Conservation (phyloP, 352 stramenopile species). For the Phytophthora ramorum region DNA sequence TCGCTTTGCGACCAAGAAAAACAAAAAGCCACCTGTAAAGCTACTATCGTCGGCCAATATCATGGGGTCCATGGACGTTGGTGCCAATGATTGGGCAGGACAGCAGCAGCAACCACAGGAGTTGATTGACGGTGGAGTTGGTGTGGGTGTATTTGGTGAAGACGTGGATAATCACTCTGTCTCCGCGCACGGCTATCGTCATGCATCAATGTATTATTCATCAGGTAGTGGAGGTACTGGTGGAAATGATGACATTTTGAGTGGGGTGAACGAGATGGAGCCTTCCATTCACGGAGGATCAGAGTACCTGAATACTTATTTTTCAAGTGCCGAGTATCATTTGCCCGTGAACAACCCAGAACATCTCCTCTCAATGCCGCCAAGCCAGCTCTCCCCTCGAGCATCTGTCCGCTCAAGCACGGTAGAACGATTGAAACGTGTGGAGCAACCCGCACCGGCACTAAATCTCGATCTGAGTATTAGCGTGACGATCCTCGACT, state of each 20-base stretch:
- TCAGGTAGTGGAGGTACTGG: slow-evolving; percentile 22
- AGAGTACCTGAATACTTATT: slow-evolving; percentile 80
- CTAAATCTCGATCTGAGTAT: slow-evolving; percentile 76
- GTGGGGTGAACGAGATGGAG: slow-evolving; percentile 49
- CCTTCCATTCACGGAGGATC: slow-evolving; percentile 68
- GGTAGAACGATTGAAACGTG: slow-evolving; percentile 51
- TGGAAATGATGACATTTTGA: slow-evolving; percentile 34
- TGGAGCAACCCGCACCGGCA: slow-evolving; percentile 48
- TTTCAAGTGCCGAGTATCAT: slow-evolving; percentile 72
- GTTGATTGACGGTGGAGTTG: slow-evolving; percentile 35
- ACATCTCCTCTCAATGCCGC: slow-evolving; percentile 64
- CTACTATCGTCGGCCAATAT: slow-evolving; percentile 57
- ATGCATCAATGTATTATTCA: slow-evolving; percentile 52
- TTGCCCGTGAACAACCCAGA: slow-evolving; percentile 74
- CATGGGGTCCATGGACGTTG: slow-evolving; percentile 61
- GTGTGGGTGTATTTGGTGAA: slow-evolving; percentile 44
- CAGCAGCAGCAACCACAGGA: slow-evolving; percentile 44
- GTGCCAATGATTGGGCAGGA: slow-evolving; percentile 53
- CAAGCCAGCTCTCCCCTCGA: slow-evolving; percentile 58
- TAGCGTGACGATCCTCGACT: slow-evolving; percentile 73
- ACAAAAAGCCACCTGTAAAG: slow-evolving; percentile 72
- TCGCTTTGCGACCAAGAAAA: slow-evolving; percentile 83
- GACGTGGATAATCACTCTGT: slow-evolving; percentile 38
- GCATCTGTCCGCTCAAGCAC: slow-evolving; percentile 39
- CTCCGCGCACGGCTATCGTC: slow-evolving; percentile 36